phyloP scores from a whole-genome alignment of 495 filamentous ascomycete genomes.

The Chaetomium tenue region DNA sequence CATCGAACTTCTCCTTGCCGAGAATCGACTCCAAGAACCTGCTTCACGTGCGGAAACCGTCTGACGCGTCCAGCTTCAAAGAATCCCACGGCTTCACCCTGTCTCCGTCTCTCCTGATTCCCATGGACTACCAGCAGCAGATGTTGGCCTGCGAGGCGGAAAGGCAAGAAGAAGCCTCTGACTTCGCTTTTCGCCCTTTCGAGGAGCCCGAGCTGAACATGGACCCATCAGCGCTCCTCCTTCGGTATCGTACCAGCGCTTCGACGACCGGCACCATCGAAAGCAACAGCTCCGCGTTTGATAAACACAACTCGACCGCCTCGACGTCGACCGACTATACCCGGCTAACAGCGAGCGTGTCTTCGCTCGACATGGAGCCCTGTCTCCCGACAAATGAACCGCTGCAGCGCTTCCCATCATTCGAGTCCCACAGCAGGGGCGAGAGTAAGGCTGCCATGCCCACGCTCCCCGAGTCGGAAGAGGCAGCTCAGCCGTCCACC shows the following conservation, averaged over 20 bases:
- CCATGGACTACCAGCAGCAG: conserved; percentile 49
- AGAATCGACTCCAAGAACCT: conserved; percentile 35
- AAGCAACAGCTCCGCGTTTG: conserved; percentile 34
- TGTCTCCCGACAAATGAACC: conserved; percentile 29
- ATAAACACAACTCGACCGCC: conserved; percentile 46
- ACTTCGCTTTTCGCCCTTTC: conserved; percentile 36
- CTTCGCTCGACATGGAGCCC: conserved; percentile 39
- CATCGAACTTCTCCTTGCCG: conserved; percentile 48
- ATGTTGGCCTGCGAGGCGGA: conserved; percentile 44
- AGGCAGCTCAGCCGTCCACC: conserved; percentile 13
- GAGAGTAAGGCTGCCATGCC: conserved; percentile 35
- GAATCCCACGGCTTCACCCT: conserved; percentile 56
- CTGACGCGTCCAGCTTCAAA: conserved; percentile 52
- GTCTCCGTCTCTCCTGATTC: conserved; percentile 55
- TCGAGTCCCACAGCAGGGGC: conserved; percentile 26
- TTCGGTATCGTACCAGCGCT: conserved; percentile 41
- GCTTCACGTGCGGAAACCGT: conserved; percentile 38
- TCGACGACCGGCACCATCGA: conserved; percentile 46
- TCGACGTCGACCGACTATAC: conserved; percentile 46
- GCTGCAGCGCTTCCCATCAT: conserved; percentile 30
- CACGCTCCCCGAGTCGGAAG: conserved; percentile 35
- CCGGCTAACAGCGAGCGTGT: conserved; percentile 46
- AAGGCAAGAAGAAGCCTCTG: conserved; percentile 36
- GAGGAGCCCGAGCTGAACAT: conserved; percentile 37
- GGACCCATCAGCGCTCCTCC: conserved; percentile 29